Conservation (phyloP, 305 asterid genomes). For the Coffea humblotiana region DNA sequence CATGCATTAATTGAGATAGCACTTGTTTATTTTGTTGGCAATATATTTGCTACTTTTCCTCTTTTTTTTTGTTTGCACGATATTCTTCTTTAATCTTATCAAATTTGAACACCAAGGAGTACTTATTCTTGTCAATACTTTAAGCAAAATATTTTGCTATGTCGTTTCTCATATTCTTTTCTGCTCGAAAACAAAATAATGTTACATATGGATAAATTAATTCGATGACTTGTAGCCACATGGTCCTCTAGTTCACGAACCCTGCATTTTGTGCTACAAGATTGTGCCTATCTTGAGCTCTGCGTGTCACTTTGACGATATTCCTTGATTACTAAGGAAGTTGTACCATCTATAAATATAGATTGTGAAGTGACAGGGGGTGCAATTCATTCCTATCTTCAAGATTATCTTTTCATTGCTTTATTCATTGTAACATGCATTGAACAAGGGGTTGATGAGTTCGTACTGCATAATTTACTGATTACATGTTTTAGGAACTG, state of each 20-base stretch:
- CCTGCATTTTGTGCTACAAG: neutral
- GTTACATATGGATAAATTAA: neutral
- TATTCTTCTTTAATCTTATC: neutral
- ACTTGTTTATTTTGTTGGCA: neutral
- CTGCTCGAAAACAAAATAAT: neutral
- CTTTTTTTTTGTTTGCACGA: neutral
- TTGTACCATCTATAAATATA: constrained; percentile 9
- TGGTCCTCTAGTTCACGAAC: neutral
- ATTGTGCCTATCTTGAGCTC: constrained; percentile 4
- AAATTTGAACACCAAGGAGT: neutral
- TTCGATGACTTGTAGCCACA: neutral
- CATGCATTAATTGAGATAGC: neutral
- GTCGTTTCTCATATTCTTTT: neutral
- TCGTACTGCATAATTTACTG: neutral
- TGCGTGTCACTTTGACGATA: constrained; percentile 6
- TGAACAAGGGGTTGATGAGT: neutral
- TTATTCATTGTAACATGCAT: neutral
- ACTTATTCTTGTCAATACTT: too few species aligned
- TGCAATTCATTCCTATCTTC: neutral
- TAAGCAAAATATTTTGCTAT: neutral
- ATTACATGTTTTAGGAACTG: neutral
- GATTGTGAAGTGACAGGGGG: neutral
- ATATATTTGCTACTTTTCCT: neutral
- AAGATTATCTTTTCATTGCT: neutral
- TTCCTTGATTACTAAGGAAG: constrained; percentile 8